Evolutionary conservation across 2,329 filamentous ascomycete genomes (phyloP), one percentile per base, ranked within the genome.

Genomic region (Aureobasidium subglaciale): DNA sequence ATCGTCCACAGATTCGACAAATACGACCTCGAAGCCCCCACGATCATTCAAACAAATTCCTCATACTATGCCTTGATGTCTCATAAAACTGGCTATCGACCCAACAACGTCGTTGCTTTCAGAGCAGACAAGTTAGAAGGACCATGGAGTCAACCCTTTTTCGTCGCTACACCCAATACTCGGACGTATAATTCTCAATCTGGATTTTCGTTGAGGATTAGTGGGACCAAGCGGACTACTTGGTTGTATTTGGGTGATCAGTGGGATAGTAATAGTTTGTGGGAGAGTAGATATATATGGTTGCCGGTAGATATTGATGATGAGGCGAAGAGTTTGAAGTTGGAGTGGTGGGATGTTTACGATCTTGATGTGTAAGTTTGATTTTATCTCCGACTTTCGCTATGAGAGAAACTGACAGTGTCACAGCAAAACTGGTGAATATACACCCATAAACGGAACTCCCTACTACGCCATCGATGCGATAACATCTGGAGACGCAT

Each of bases 241-340:
- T 64, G 61, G 43, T 76, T 85, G 59, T 87, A 86, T 67, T 78
- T 86, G 69, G 84, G 85, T 15, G 84, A 87, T 66, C 78, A 84
- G 15, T 87, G 84, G 84, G 67, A 80, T 0, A 74, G 71, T 0
- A 79, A 79, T 62, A 79, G 77, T 0, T 67, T 81, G 0, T 81
- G 79, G 79, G 78, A 82, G 58, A 77, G 73, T 56, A 70, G 79
- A 5, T 80, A 81, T 60, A 80, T 81, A 59, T 82, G 79, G 79
- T 70, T 82, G 0, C 79, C 79, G 0, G 68, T 81, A 6, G 67
- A 71, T 1, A 78, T 81, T 38, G 73, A 80, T 56, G 78, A 82
- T 56, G 61, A 71, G 0, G 76, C 75, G 62, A 79, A 80, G 58
- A 73, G 72, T 0, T 70, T 82, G 3, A 62, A 73, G 3, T 55